Evolutionary conservation across 2,329 filamentous ascomycete species (phyloP).

Genomic region (Ascochyta koolunga): DNA sequence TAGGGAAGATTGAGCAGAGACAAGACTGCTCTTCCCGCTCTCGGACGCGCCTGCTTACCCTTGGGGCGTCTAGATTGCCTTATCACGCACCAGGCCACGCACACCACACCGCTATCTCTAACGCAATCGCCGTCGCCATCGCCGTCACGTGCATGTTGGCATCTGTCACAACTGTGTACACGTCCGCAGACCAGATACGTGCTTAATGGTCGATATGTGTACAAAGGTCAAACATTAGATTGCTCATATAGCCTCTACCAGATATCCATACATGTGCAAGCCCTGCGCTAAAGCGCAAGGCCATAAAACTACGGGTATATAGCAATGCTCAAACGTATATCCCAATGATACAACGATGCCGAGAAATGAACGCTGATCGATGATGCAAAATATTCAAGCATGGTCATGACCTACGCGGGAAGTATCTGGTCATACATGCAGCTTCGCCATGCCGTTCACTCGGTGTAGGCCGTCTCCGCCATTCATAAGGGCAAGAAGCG

Average conservation of each 20-base stretch:
- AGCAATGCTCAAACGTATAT: slow-evolving; percentile 43
- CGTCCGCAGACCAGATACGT: background rate
- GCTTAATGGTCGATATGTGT: background rate
- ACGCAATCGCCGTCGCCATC: slow-evolving; percentile 17
- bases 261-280: slow-evolving; percentile 19
- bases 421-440: slow-evolving; percentile 30
- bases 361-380: slow-evolving; percentile 1
- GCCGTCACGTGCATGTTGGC: slow-evolving; percentile 24
- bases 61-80: slow-evolving; percentile 14
- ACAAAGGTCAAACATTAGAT: slow-evolving; percentile 14
- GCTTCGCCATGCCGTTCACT: slow-evolving; percentile 35
- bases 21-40: slow-evolving; percentile 20
- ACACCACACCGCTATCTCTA: slow-evolving; percentile 32
- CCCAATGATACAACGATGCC: slow-evolving; percentile 25
- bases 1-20: slow-evolving; percentile 3
- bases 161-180: background rate
- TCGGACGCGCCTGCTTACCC: slow-evolving; percentile 16
- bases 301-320: slow-evolving; percentile 49
- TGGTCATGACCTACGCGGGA: slow-evolving; percentile 4
- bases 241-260: slow-evolving; percentile 12
- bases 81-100: slow-evolving; percentile 19
- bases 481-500: slow-evolving; percentile 41
- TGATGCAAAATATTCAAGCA: slow-evolving; percentile 5
- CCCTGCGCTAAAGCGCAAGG: slow-evolving; percentile 21
- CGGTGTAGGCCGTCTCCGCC: slow-evolving; percentile 31